Base-by-base conservation (phyloP, 2,329 filamentous ascomycete species). In the Cladosporium sp. region DNA sequence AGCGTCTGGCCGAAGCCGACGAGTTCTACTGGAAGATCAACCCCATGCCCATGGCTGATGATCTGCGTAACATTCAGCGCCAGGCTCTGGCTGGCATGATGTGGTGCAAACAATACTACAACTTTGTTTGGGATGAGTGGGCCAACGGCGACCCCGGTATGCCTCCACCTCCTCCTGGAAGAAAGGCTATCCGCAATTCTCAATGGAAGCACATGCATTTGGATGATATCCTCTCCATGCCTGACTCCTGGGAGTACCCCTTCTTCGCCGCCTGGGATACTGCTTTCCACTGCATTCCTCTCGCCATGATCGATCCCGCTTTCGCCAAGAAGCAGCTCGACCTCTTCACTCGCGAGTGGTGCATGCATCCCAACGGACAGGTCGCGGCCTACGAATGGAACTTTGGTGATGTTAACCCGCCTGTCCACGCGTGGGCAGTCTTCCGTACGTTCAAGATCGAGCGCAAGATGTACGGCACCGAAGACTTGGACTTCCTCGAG, bases 271-370 rank as follows among this genome's bases (percentile, higher is more conserved):
- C 94, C 4, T 98, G 94, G 94, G 94, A 98, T 77, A 94, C 91
- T 64, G 94, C 93, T 5, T 98, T 98, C 79, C 95, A 98, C 80
- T 97, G 93, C 76, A 97, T 98, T 71, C 92, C 93, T 0, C 81
- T 98, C 67, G 91, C 95, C 46, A 97, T 98, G 93, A 93, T 98
- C 69, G 94, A 98, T 73, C 95, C 94, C 0, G 94, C 97, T 50
- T 97, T 97, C 73, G 93, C 94, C 64, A 98, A 98, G 86, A 97
- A 97, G 82, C 94, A 98, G 80, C 88, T 98, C 59, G 95, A 98
- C 76, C 81, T 98, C 50, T 94, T 98, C 76, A 98, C 94, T 2
- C 86, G 94, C 73, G 95, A 98, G 81, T 98, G 94, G 95, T 98
- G 97, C 82, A 97, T 95, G 86, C 94, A 98, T 79, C 94, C 94